Evolutionary conservation across 768 basidiomycete species (phyloP), one percentile per base, ranked within the genome.

Genomic region (Tulasnella sp.): DNA sequence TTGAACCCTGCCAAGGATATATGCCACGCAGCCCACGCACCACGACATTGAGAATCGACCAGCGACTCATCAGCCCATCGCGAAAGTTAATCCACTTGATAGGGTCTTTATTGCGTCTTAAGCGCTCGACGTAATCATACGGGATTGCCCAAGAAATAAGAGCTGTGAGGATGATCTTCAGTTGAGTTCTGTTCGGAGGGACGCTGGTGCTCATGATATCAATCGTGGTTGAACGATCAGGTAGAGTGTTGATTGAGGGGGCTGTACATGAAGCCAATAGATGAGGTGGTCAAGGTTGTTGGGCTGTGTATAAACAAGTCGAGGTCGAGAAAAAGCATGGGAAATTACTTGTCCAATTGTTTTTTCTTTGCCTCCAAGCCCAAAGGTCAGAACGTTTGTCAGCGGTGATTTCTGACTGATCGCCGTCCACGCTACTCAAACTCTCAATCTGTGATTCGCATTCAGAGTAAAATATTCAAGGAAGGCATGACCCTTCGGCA

Each of bases 21-120:
- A 27, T 27, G 52, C 29, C 32, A n/a, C 23, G 7, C n/a, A 7
- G 24, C 7, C 45, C 4, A 34, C 52, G 24, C 10, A 53, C 52
- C 27, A 41, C 52, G 32, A 53, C 42, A 34, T 53, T 53, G 7
- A 53, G 52, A 53, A 27, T 53, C 17, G 32, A 53, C 52, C 52
- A 53, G 19, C 52, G 52, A 41, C 38, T 53, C 29, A 53, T 41
- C 23, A 53, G 32, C n/a, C 52, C 42, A 32, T 53, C 52, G 7
- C 52, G 52, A 23, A 53, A 53, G 4, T 38, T 23, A 17, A 53
- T 34, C 52, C 52, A 53, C 4, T 24, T n/a, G 17, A n/a, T 17
- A 17, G 52, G 34, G 4, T 53, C 52, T 38, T 38, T 38, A 10
- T 4, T 17, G 23, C 24, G 23, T 21, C 32, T 53, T n/a, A 53